These are phyloP conservation scores for Dianthus caryophyllus DNA, from an alignment of 148 eudicot genomes.

Conservation along the genomic window DNA sequence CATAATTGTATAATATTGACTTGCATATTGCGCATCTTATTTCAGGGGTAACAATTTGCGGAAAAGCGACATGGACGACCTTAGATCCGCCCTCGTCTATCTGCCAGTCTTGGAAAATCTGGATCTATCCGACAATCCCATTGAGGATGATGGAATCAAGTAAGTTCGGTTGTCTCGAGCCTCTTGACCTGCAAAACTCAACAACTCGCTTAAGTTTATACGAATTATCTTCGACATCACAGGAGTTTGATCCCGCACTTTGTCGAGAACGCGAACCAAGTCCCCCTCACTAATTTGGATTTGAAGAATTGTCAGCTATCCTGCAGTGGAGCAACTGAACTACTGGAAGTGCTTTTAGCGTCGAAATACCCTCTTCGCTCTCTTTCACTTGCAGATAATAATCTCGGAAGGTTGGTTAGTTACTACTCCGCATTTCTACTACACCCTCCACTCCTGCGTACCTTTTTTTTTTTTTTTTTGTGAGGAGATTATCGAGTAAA, in stretches of 20 bases:
- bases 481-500: no score
- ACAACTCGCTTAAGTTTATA: background rate
- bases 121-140: constrained; percentile 76
- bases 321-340: constrained; percentile 50
- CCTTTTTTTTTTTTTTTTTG: no score
- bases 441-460: background rate
- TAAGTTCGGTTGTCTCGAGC: constrained; percentile 20
- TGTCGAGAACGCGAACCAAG: constrained; percentile 36
- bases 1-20: background rate
- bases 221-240: constrained; percentile 21
- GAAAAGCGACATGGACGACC: constrained; percentile 55
- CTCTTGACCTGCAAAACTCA: constrained; percentile 9
- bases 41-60: constrained; percentile 58
- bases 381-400: constrained; percentile 75
- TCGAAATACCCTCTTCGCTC: constrained; percentile 40
- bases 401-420: constrained; percentile 74
- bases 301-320: constrained; percentile 71
- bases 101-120: constrained; percentile 69
- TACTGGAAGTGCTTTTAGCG: constrained; percentile 56
- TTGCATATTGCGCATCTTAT: constrained; percentile 15
- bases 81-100: constrained; percentile 50
- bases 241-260: constrained; percentile 67
- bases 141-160: constrained; percentile 77
- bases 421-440: background rate
- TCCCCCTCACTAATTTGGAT: constrained; percentile 41